A percentile compares a stretch with the other conserved stretches of the same genome.
These are phyloP conservation scores for Arachis hypogaea DNA, from an alignment of 306 rosid genomes.

Conservation along the genomic window DNA sequence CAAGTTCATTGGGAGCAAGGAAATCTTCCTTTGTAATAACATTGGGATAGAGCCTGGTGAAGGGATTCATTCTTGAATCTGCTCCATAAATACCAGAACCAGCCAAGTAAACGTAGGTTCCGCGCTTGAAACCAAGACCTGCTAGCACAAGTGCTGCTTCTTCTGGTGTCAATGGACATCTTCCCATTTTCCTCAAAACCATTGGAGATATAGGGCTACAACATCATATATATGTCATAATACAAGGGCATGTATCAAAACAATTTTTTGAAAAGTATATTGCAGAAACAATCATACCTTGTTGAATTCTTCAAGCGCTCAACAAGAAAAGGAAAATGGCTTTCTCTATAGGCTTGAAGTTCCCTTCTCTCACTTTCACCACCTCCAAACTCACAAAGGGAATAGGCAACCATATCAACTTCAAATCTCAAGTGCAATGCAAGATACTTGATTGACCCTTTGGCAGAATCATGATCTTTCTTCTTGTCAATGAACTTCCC, in stretches of 20 bases:
- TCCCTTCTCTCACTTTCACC: constrained; percentile 75
- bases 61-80: constrained; percentile 68
- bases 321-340: constrained; percentile 81
- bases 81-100: constrained; percentile 86
- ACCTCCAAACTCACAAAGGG: constrained; percentile 93
- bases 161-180: constrained; percentile 96
- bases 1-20: constrained; percentile 73
- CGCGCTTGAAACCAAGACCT: constrained; percentile 69
- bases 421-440: constrained; percentile 95
- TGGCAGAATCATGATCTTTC: constrained; percentile 41
- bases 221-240: not conserved
- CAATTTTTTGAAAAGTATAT: constrained; percentile 3
- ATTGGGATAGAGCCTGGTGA: constrained; percentile 82
- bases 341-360: constrained; percentile 82
- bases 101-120: constrained; percentile 84
- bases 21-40: constrained; percentile 82
- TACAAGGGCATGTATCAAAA: constrained; percentile 4
- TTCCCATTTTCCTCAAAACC: constrained; percentile 75
- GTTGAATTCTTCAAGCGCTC: constrained; percentile 87
- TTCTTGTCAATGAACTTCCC: constrained; percentile 65
- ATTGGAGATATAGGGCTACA: constrained; percentile 60
- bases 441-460: constrained; percentile 64
- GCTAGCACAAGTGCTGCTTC: constrained; percentile 97
- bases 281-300: constrained; percentile 47
- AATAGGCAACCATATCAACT: constrained; percentile 94